Base-by-base conservation (phyloP, 306 rosid genomes). In the Vicia faba region DNA sequence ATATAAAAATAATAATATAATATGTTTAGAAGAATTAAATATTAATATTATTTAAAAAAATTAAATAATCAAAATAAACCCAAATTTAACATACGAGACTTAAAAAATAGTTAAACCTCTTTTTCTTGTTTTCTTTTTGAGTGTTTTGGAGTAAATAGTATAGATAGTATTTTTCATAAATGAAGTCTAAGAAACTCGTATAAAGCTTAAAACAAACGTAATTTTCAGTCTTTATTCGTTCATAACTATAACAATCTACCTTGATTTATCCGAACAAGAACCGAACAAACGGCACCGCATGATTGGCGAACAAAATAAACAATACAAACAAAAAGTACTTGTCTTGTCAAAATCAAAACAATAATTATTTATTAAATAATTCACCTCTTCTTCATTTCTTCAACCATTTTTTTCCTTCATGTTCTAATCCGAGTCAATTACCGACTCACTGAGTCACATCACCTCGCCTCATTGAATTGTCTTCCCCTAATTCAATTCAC, bases 341-440 rank as follows among this genome's bases (percentile, higher is more conserved):
- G 23, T 46, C 54, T 3, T 7, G 54, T 46, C 54, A 46, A n/a
- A 65, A 19, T 73, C 51, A 51, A 39, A 72, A 40, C 59, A 60
- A 26, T 36, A 57, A 14, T 57, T 12, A 20, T 16, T 16, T 0
- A 49, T 16, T 19, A 8, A 49, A 8, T 45, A 3, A 49, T 64
- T 8, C 7, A 50, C 8, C 16, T 51, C 53, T 55, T 41, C 19
- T 50, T n/a, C 51, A 18, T 6, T 5, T 40, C 66, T 8, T 12
- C 40, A 16, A 20, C 45, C 45, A 11, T 50, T 43, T 25, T 12
- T 3, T 1, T 9, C 15, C 5, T 60, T 14, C 65, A 80, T 77
- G 79, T 82, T 59, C 72, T 76, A 68, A 81, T 74, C 57, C 26
- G 54, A 11, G 49, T 65, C 66, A 36, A 36, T 48, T 5, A 50